A percentile compares a stretch with the other conserved stretches of the same genome.
phyloP scores from a whole-genome alignment of 805 yeast genomes.

The Saccharomycopsis sp. region DNA sequence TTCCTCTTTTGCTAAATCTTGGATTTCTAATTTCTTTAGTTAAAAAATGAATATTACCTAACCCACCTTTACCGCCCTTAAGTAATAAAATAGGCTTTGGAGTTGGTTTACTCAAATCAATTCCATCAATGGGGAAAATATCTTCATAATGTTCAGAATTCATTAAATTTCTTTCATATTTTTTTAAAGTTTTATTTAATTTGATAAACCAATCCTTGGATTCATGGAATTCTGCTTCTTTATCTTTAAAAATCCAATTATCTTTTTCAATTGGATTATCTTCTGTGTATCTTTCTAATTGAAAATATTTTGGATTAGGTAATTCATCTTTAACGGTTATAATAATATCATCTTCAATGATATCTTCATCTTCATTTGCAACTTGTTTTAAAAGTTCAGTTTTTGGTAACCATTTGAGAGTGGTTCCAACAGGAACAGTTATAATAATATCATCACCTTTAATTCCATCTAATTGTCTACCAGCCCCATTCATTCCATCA shows the following conservation, averaged over 20 bases:
- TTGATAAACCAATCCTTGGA: constrained; percentile 56
- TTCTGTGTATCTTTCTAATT: constrained; percentile 47
- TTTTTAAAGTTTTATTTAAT: constrained; percentile 51
- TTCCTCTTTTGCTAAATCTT: constrained; percentile 73
- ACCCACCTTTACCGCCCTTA: constrained; percentile 87
- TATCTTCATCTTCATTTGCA: constrained; percentile 16
- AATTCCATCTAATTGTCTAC: constrained; percentile 77
- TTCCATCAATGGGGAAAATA: constrained; percentile 69
- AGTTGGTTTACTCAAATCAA: constrained; percentile 56
- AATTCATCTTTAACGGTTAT: constrained; percentile 20
- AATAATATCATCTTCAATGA: constrained; percentile 21
- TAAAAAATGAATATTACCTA: constrained; percentile 93
- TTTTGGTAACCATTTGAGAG: constrained; percentile 74
- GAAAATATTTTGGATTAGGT: constrained; percentile 35
- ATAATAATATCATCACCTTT: constrained; percentile 70
- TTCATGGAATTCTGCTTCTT: constrained; percentile 58
- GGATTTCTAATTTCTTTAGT: constrained; percentile 83
- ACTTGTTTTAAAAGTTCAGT: constrained; percentile 37
- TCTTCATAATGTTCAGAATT: constrained; percentile 53
- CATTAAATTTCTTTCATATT: constrained; percentile 49
- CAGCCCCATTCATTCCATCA: constrained; percentile 61
- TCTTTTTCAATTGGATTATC: constrained; percentile 45
- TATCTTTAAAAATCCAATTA: constrained; percentile 86
- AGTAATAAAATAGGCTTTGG: constrained; percentile 58
- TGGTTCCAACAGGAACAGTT: constrained; percentile 88